phyloP scores from a whole-genome alignment of 176 grass and related monocot species.

The Hordeum marinum region DNA sequence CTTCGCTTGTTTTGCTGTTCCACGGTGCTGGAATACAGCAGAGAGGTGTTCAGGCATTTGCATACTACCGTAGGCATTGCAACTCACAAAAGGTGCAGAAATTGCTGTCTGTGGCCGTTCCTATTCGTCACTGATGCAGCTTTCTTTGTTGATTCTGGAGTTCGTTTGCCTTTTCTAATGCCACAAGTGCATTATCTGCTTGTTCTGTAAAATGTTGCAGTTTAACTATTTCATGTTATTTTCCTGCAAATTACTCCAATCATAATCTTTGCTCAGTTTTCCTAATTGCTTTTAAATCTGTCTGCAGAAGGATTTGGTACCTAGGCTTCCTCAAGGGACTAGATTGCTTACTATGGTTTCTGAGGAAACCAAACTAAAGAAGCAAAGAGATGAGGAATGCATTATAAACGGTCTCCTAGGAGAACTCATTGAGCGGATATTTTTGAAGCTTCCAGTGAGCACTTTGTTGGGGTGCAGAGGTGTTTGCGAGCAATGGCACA shows the following conservation, averaged over 20 bases:
- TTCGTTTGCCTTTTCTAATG: neutral
- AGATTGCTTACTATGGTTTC: neutral
- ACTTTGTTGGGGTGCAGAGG: slow-evolving; percentile 5
- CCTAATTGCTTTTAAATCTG: neutral
- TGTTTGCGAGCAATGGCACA: slow-evolving; percentile 26
- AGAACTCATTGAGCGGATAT: slow-evolving; percentile 16
- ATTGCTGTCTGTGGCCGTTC: neutral
- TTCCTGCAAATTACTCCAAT: neutral
- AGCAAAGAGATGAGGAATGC: neutral
- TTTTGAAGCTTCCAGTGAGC: slow-evolving; percentile 15
- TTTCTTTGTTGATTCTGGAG: neutral
- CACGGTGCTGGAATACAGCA: neutral
- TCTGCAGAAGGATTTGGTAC: neutral
- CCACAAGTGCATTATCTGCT: neutral
- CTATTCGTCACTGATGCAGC: neutral
- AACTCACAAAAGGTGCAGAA: neutral
- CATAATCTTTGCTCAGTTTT: neutral
- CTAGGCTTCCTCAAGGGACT: neutral
- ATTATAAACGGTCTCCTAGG: neutral
- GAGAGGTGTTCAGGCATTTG: neutral
- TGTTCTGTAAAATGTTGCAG: neutral
- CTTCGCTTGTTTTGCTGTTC: neutral
- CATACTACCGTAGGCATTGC: neutral
- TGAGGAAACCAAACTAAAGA: neutral
- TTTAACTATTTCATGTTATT: neutral